Evolutionary conservation across 1,284 basidiomycete genomes (phyloP).

Genomic region (Taiwanofungus camphoratus): DNA sequence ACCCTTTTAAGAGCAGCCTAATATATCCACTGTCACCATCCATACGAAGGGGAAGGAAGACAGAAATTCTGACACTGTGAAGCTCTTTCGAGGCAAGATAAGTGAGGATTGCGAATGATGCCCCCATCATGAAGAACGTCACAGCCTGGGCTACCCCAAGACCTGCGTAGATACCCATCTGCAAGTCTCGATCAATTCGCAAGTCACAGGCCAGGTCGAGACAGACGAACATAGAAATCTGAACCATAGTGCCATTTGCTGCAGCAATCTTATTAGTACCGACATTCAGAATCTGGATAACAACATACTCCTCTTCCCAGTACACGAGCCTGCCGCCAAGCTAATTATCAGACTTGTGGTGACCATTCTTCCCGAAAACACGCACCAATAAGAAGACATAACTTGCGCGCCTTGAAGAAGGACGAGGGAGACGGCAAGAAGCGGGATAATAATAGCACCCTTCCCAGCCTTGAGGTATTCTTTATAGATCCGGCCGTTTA

Average conservation of each 20-base stretch:
- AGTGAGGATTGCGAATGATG: conserved; percentile 47
- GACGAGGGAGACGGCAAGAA: conserved; percentile 44
- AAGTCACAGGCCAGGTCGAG: conserved; percentile 7
- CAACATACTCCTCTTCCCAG: conserved; percentile 54
- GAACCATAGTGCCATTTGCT: conserved; percentile 45
- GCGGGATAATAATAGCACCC: conserved; percentile 47
- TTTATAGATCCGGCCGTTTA: conserved; percentile 46
- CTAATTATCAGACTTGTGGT: conserved; percentile 2
- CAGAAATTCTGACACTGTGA: conserved; percentile 30
- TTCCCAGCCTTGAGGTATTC: conserved; percentile 50
- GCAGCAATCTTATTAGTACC: too few relatives aligned
- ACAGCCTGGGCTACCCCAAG: conserved; percentile 48
- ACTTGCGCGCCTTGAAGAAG: conserved; percentile 57
- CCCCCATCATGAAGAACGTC: conserved; percentile 49
- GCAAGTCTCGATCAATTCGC: too few relatives aligned
- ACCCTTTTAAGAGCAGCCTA: conserved; percentile 57
- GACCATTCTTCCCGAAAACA: conserved; percentile 1
- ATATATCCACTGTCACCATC: conserved; percentile 12
- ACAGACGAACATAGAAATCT: conserved; percentile 52
- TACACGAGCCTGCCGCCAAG: conserved; percentile 51
- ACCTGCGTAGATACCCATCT: conserved; percentile 67
- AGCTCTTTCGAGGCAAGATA: conserved; percentile 60
- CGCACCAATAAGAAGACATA: conserved; percentile 63
- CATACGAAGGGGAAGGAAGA: not conserved
- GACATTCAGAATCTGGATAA: too few relatives aligned